Conservation (phyloP, 169 alveolate species). For the Toxoplasma gondii region DNA sequence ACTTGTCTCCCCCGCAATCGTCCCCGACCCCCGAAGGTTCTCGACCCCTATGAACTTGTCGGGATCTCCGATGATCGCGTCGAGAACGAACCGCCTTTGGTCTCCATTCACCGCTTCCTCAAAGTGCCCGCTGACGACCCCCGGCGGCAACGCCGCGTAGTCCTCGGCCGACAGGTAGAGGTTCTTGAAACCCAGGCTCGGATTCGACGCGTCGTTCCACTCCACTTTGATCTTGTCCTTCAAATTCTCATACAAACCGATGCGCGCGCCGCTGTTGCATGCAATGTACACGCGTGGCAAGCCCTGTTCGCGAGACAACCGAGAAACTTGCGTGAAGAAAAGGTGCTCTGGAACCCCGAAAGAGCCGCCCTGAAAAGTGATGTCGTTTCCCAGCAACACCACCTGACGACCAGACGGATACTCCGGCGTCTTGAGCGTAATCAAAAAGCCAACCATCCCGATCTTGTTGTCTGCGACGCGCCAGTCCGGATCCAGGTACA, state of each 20-base stretch:
- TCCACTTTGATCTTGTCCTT: slow-evolving; percentile 71
- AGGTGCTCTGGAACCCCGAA: slow-evolving; percentile 83
- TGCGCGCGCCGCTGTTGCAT: slow-evolving; percentile 86
- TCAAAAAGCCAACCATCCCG: slow-evolving; percentile 66
- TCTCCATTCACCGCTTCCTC: background rate
- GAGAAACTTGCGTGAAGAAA: slow-evolving; percentile 78
- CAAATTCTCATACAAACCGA: slow-evolving; percentile 82
- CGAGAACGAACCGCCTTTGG: slow-evolving; percentile 45
- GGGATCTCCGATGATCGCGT: slow-evolving; percentile 54
- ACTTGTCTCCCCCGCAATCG: slow-evolving; percentile 90
- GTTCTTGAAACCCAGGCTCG: slow-evolving; percentile 80
- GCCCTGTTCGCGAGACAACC: slow-evolving; percentile 82
- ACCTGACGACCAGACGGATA: slow-evolving; percentile 84
- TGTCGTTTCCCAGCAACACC: slow-evolving; percentile 82
- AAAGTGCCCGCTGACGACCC: slow-evolving; percentile 62
- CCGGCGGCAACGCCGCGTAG: slow-evolving; percentile 64
- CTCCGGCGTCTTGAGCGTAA: slow-evolving; percentile 73
- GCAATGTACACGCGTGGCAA: slow-evolving; percentile 84
- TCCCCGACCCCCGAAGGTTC: slow-evolving; percentile 84
- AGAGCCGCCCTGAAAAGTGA: slow-evolving; percentile 82
- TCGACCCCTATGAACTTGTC: slow-evolving; percentile 82
- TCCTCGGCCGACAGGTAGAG: slow-evolving; percentile 79
- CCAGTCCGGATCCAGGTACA: slow-evolving; percentile 62
- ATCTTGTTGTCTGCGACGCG: slow-evolving; percentile 56
- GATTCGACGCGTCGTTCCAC: slow-evolving; percentile 78